Base-by-base conservation (phyloP, 352 stramenopile species). In the Pythium guiyangense region DNA sequence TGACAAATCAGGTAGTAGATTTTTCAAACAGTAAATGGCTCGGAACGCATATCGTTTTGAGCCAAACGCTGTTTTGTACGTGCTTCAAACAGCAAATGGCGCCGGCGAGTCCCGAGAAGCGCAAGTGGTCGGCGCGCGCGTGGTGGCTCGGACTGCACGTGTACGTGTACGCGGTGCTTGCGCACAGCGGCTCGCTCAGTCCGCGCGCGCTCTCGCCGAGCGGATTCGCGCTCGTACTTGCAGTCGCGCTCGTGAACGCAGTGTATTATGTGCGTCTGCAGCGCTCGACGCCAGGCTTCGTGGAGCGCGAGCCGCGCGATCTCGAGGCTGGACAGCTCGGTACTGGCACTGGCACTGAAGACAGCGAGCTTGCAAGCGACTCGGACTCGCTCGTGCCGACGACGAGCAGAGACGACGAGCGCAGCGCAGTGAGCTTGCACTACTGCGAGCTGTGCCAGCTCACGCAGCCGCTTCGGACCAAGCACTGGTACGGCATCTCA, bases 121-220 rank as follows among this genome's bases (percentile, higher is more conserved):
- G 79, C 34, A 83, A 80, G 63, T 88, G 78, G 74, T 89, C 77
- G 27, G 77, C 79, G 37, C 74, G 79, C 25, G 59, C 69, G 1
- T 92, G 79, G 83, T 92, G 83, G 79, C 40, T 90, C 14, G 67
- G 62, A 1, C 62, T 90, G 12, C 83, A 92, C 37, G 58, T 80
- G 8, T 86, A 82, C 43, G 75, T 70, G 52, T 92, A 90, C 60
- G 63, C 20, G 2, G 63, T 58, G 47, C 68, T 87, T 34, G 59
- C 75, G 26, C 67, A 84, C 49, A 68, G 53, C 15, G 63, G 63
- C 22, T 57, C 69, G 42, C 65, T 85, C 17, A 66, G 61, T 17
- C 60, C 61, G 20, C 50, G 71, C 29, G 48, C 47, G 47, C 64
- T 79, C 39, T 54, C 69, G 18, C 74, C 57, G n/a, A 48, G 57